Evolutionary conservation across 805 yeast genomes (phyloP).

Genomic region (Metschnikowia kofuensis): DNA sequence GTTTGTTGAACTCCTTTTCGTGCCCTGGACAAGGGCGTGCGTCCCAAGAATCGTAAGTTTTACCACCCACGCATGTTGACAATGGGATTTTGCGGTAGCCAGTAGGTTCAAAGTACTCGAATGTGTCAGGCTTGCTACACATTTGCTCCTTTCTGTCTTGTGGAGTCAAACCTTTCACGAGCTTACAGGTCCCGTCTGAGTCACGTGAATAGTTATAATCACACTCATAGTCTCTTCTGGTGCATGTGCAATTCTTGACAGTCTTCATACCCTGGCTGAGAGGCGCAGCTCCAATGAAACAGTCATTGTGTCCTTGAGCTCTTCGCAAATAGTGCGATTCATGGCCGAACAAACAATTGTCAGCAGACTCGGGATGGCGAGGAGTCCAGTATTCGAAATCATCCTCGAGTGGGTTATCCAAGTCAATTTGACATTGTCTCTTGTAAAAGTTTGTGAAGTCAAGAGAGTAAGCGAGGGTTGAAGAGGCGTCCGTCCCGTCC

Average conservation of each 20-base stretch:
- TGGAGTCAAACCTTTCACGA: constrained; percentile 72
- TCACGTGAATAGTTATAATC: constrained; percentile 78
- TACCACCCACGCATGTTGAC: constrained; percentile 84
- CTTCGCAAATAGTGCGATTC: constrained; percentile 41
- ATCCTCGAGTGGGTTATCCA: constrained; percentile 39
- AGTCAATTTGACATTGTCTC: constrained; percentile 42
- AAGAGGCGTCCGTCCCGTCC: constrained; percentile 31
- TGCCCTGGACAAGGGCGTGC: constrained; percentile 87
- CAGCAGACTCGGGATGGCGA: constrained; percentile 31
- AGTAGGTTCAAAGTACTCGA: constrained; percentile 82
- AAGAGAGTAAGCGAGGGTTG: constrained; percentile 41
- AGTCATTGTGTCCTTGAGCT: constrained; percentile 48
- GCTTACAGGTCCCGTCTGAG: constrained; percentile 78
- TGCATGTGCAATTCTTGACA: constrained; percentile 72
- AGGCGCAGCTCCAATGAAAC: constrained; percentile 67
- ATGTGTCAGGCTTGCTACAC: constrained; percentile 54
- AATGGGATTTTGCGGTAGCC: constrained; percentile 87
- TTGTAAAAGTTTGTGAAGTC: constrained; percentile 36
- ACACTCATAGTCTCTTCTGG: constrained; percentile 88
- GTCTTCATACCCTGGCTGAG: constrained; percentile 55
- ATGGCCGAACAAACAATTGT: constrained; percentile 43
- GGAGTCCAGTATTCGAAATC: constrained; percentile 46
- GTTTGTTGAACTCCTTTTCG: constrained; percentile 55
- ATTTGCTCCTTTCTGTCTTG: constrained; percentile 55
- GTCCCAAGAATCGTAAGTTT: constrained; percentile 60